Evolutionary conservation across 139 green algal genomes (phyloP), one percentile per base, ranked within the genome.

Genomic region (Picochlorum costavermella): DNA sequence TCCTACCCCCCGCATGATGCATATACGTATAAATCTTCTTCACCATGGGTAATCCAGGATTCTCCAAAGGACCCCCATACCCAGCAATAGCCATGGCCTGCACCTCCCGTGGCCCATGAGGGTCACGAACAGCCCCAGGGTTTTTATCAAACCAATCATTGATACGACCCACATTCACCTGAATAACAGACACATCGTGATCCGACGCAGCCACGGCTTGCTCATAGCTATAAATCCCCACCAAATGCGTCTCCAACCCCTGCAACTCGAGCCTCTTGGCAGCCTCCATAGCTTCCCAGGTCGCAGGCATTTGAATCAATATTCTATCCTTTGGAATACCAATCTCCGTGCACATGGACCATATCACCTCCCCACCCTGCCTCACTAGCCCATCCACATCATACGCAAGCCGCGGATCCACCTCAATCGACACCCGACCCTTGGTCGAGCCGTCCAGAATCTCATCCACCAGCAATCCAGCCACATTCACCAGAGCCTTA

Each of bases 101-200:
- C 40, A 20, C 26, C 59, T 76, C 58, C 6, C 36, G 44, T 20
- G 50, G 75, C 5, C 29, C 43, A 10, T 77, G 70, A 23, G 77
- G 84, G 74, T 95, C 81, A 4, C 76, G 64, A 58, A 92, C 86
- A 31, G 76, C 72, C 8, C 84, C 84, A 0, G 88, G 88, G 73
- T 95, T 56, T 53, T 77, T 78, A 60, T 84, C 77, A 81, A 89
- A 96, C 83, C 86, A 96, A 60, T 95, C 85, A 45, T 70, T 59
- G n/a, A 87, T 79, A n/a, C 76, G 74, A 1, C 84, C 86, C 26
- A 93, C 79, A 61, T 90, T 92, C 11, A 84, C 62, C 49, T 89
- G 82, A 12, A 96, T 60, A 12, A 95, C 83, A 56, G 68, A 83
- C 9, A 81, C 81, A 36, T 87, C 86, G 1, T 73, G 84, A 69